A percentile compares a stretch with the other conserved stretches of the same genome.
Evolutionary conservation across 2,329 filamentous ascomycete genomes (phyloP).

Genomic region (Xylaria sp.): DNA sequence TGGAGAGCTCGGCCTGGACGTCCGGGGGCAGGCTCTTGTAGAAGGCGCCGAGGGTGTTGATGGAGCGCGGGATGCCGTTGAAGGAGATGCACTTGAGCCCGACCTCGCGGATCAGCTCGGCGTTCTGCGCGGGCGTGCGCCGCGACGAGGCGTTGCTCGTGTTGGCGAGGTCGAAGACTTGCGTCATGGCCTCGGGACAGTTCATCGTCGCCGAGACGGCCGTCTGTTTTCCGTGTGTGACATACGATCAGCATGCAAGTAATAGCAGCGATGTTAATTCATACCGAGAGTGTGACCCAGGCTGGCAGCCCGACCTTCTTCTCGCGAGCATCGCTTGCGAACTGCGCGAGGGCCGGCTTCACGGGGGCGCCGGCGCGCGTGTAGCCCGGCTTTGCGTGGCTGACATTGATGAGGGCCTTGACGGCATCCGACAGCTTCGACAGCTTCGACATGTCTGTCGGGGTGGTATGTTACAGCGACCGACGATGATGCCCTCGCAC

Average conservation of each 20-base stretch:
- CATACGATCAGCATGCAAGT: background rate
- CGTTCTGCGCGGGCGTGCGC: slow-evolving; percentile 59
- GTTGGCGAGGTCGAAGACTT: slow-evolving; percentile 67
- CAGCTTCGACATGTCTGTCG: slow-evolving; percentile 73
- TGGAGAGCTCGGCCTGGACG: slow-evolving; percentile 64
- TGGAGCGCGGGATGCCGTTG: slow-evolving; percentile 84
- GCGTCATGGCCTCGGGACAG: slow-evolving; percentile 77
- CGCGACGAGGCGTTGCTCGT: slow-evolving; percentile 19
- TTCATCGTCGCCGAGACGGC: slow-evolving; percentile 89
- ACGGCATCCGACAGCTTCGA: slow-evolving; percentile 78
- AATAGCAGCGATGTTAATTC: background rate
- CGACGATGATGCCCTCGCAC: background rate
- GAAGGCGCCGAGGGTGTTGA: slow-evolving; percentile 83
- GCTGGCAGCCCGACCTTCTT: slow-evolving; percentile 56
- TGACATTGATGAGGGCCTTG: slow-evolving; percentile 78
- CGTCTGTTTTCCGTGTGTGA: slow-evolving; percentile 61
- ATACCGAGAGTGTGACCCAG: slow-evolving; percentile 52
- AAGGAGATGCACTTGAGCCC: slow-evolving; percentile 82
- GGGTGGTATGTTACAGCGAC: background rate
- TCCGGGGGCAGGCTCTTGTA: slow-evolving; percentile 68
- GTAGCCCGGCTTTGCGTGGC: slow-evolving; percentile 73
- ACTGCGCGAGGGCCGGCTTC: slow-evolving; percentile 69
- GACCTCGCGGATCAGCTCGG: slow-evolving; percentile 79
- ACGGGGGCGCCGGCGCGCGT: slow-evolving; percentile 73
- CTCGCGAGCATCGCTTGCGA: slow-evolving; percentile 71